These are phyloP conservation scores for Phaeoacremonium minimum DNA, from an alignment of 2,329 filamentous ascomycete species.

Conservation along the genomic window DNA sequence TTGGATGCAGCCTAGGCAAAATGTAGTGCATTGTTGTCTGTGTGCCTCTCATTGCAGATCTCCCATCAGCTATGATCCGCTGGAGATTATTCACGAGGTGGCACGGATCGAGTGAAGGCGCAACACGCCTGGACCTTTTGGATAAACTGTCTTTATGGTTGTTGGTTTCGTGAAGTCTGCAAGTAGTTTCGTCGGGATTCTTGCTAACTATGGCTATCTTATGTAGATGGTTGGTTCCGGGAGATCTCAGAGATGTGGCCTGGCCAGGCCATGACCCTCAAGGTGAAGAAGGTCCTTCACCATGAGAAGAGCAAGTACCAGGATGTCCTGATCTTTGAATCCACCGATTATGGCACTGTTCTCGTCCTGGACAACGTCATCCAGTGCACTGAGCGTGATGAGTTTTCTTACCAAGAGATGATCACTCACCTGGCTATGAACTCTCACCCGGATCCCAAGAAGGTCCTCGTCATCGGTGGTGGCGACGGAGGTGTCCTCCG, in stretches of 20 bases:
- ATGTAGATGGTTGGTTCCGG: constrained; percentile 97
- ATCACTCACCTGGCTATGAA: constrained; percentile 98
- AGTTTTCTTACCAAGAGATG: constrained; percentile 99
- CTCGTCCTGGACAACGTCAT: constrained; percentile 98
- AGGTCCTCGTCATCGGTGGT: constrained; percentile 95
- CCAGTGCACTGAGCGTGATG: constrained; percentile 96
- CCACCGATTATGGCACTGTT: constrained; percentile 92
- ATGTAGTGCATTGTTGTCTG: no score
- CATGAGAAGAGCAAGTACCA: constrained; percentile 99
- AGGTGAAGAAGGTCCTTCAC: constrained; percentile 95
- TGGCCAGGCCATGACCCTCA: constrained; percentile 95
- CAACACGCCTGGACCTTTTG: no score
- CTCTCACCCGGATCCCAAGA: constrained; percentile 97
- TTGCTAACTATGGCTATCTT: constrained; percentile 3
- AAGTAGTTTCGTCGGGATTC: background rate
- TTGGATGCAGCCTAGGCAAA: no score
- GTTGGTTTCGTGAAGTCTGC: no score
- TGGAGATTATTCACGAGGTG: no score
- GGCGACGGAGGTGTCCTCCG: constrained; percentile 96
- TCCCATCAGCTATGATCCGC: no score
- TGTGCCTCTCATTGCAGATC: no score
- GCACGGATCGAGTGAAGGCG: no score
- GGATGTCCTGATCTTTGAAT: constrained; percentile 98
- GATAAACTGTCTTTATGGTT: no score
- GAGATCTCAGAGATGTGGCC: constrained; percentile 99